Base-by-base conservation (phyloP, 768 basidiomycete genomes). In the Hebeloma cylindrosporum region DNA sequence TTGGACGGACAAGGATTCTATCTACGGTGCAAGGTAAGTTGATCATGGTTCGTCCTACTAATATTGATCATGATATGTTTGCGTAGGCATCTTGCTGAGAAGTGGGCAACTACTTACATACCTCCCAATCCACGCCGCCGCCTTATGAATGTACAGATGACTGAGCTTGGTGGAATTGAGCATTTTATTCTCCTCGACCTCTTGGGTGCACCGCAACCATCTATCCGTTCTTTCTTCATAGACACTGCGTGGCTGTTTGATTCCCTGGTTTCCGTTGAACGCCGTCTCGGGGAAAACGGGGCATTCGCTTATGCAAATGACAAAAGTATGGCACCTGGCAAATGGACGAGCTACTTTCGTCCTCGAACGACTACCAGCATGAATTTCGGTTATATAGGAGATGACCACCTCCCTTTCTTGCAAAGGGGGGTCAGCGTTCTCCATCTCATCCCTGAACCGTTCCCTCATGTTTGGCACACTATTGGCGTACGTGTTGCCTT, bases 181-280 rank as follows among this genome's bases (percentile, higher is more conserved):
- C 89, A 94, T 60, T 72, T 99, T 37, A 83, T 99, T 57, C 79
- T 99, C 2, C 79, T 99, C 20, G 96, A 99, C 62, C 80, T 99
- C 2, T 73, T 99, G 13, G 96, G 96, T 18, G 80, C 90, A 6
- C 67, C 77, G 2, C 65, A 79, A 40, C 93, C 96, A 2, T 64
- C 58, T 9, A 84, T 99, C 37, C 80, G 78, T 29, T 92, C 88
- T 4, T 96, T 82, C 58, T 98, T 81, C 65, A 66, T 79, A 5
- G 82, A 93, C 43, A 99, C 96, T 1, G 91, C 85, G 4, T 98
- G 96, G 96, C 70, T 99, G 29, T 94, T 90, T 59, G 87, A 92
- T 62, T 74, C 79, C 3, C 70, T 99, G 62, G 70, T 69, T 3
- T 76, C 76, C 32, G 80, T 78, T n/a, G 95, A 99, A 60, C 60